These are phyloP conservation scores for Leccinum griseonigrum DNA, from an alignment of 1,284 basidiomycete species.

Conservation along the genomic window DNA sequence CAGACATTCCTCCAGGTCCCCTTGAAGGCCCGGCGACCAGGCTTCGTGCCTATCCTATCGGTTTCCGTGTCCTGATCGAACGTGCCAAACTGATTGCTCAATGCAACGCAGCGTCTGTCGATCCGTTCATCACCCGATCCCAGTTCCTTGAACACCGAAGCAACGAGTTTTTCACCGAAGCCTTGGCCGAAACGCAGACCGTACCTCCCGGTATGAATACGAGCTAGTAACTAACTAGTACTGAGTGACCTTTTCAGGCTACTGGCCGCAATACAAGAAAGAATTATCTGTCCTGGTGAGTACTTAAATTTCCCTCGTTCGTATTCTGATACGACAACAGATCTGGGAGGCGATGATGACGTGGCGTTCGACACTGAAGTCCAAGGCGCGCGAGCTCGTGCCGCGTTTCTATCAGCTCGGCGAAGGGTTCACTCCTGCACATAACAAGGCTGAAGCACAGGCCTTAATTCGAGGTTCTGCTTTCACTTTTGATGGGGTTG, in stretches of 20 bases:
- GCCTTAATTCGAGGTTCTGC: background rate
- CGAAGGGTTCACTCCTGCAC: background rate
- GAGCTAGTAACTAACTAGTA: no score
- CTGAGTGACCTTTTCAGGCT: background rate
- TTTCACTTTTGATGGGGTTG: background rate
- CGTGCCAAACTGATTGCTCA: background rate
- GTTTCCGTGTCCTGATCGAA: background rate
- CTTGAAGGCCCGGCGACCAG: background rate
- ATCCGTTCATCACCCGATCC: background rate
- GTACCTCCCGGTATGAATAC: background rate
- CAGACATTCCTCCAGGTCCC: no score
- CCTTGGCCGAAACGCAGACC: background rate
- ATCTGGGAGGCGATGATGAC: background rate
- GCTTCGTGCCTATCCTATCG: background rate
- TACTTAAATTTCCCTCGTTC: background rate
- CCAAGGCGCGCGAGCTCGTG: background rate
- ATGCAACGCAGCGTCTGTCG: background rate
- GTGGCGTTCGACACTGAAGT: no score
- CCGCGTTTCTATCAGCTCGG: background rate
- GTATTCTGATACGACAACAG: background rate
- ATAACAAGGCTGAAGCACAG: background rate
- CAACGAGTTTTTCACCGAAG: background rate
- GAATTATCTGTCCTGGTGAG: background rate
- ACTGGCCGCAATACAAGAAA: background rate
- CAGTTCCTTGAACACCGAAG: background rate